Evolutionary conservation across 108 stramenopile species (phyloP).

Genomic region (Chaetoceros muelleri): DNA sequence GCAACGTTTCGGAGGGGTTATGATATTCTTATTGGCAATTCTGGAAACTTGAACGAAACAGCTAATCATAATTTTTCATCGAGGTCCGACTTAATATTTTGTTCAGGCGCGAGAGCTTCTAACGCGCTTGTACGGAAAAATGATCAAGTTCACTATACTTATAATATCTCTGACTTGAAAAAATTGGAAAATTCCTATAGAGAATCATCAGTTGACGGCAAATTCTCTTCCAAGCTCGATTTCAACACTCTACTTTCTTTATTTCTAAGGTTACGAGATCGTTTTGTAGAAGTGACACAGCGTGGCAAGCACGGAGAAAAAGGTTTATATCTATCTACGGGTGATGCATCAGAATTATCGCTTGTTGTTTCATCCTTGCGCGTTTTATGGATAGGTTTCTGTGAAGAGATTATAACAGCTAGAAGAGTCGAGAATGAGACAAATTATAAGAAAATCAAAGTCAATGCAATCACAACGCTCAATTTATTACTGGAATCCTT

Average conservation of each 20-base stretch:
- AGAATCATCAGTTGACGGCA: neutral
- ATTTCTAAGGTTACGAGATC: neutral
- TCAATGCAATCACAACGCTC: neutral
- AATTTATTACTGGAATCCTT: neutral
- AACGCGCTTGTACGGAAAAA: neutral
- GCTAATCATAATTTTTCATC: neutral
- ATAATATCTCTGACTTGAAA: neutral
- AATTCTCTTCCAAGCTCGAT: neutral
- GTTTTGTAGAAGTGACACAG: neutral
- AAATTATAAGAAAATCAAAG: neutral
- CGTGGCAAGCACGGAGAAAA: too few relatives aligned
- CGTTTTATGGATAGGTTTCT: neutral
- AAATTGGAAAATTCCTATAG: neutral
- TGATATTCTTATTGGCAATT: neutral
- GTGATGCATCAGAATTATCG: neutral
- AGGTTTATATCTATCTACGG: neutral
- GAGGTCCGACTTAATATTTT: neutral
- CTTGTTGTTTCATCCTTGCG: neutral
- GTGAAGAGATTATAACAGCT: neutral
- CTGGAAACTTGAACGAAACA: neutral
- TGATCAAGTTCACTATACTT: neutral
- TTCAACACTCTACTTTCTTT: neutral
- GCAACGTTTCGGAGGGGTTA: neutral
- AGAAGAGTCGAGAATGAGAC: neutral
- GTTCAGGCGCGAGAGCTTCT: neutral